Evolutionary conservation across 371 early-diverging fungal species (phyloP), one percentile per base, ranked within the genome.

Genomic region (Smittium mucronatum): DNA sequence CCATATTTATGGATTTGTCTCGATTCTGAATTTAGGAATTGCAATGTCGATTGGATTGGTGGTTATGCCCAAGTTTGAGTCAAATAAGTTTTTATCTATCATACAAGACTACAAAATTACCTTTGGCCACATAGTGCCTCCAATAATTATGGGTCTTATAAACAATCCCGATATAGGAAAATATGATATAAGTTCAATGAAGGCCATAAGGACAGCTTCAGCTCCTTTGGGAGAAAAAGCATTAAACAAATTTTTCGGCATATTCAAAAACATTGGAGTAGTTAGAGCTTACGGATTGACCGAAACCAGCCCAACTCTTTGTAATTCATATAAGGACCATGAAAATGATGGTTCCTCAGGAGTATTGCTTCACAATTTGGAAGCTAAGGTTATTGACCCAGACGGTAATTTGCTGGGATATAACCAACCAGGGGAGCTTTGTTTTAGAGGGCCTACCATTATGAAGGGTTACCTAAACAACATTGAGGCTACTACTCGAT

Each of bases 371-470:
- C 83, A 92, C 21, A 87, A 86, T 71, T 79, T 85, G 72, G 83
- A 87, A 70, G 89, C 89, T 69, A 88, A 86, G 70, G 71, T 94
- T 5, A 75, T 93, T 1, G 88, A 93, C 75, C 80, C 75, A 36
- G 69, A 83, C 1, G 74, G 74, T 17, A 78, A 78, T 67, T 69
- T 36, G 63, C 47, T 89, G 11, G 85, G 83, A 5, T 75, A 75
- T 32, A 80, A 78, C 69, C 73, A 86, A 74, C 71, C 73, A 0
- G 86, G 88, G 21, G 95, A 99, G 82, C 85, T 99, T 57, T 91
- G 91, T 78, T 73, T 94, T 61, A 88, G 97, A 63, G 99, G 99
- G 0, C 86, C 89, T 35, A 91, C 89, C 71, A 81, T 97, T 33
- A 91, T 94, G 84, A 83, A 84, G 59, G 91, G 93, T 2, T 95